Percentiles rank a stretch among this genome's conserved stretches.
phyloP scores from a whole-genome alignment of 805 yeast species.

The Alloascoidea africana region DNA sequence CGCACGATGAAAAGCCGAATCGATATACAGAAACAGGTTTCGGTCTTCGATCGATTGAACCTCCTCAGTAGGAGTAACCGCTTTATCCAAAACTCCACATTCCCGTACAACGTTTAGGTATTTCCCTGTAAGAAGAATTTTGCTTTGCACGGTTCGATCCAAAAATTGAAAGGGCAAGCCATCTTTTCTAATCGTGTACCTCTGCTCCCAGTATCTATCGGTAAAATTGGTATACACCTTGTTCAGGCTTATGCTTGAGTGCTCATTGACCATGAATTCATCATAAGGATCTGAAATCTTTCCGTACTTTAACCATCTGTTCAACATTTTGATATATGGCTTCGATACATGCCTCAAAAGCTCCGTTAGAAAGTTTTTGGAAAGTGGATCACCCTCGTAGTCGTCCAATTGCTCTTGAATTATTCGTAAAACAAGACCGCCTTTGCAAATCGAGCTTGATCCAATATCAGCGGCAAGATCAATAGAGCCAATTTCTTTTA shows the following conservation, averaged over 20 bases:
- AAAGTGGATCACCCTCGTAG: constrained; percentile 49
- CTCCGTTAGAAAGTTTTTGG: constrained; percentile 32
- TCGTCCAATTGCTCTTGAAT: constrained; percentile 41
- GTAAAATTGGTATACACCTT: constrained; percentile 14
- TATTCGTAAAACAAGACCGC: constrained; percentile 56
- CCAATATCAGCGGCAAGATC: constrained; percentile 38
- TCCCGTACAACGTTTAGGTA: constrained; percentile 56
- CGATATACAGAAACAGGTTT: constrained; percentile 38
- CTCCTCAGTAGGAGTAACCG: constrained; percentile 13
- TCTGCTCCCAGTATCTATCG: constrained; percentile 28
- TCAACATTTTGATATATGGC: constrained; percentile 53
- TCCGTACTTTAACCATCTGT: constrained; percentile 71
- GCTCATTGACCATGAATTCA: constrained; percentile 60
- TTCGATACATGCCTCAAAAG: constrained; percentile 44
- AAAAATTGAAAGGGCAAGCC: constrained; percentile 58
- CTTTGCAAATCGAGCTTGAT: constrained; percentile 46
- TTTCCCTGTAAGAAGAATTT: constrained; percentile 73
- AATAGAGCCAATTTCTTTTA: constrained; percentile 27
- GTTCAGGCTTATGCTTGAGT: constrained; percentile 11
- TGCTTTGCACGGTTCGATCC: constrained; percentile 35
- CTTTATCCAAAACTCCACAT: constrained; percentile 30
- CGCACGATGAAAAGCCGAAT: constrained; percentile 50
- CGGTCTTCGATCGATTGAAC: constrained; percentile 22
- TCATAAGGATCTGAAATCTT: constrained; percentile 60
- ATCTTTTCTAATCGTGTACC: constrained; percentile 59